Conservation (phyloP, 192 early-diverging fungal species). For the Coemansia sp. region DNA sequence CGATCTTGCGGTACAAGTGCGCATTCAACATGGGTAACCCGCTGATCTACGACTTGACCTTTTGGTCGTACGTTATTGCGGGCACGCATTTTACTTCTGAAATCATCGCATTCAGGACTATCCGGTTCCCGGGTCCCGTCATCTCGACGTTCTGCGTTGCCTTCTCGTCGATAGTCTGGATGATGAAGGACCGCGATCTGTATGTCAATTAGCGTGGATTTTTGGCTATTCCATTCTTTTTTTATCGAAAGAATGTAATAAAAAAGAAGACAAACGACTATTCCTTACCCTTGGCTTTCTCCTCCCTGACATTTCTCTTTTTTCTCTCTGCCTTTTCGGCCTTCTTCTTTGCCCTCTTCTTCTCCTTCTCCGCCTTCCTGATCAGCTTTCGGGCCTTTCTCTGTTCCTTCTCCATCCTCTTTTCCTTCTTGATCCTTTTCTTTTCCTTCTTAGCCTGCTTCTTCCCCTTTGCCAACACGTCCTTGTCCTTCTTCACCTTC, state of each 20-base stretch:
- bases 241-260: not conserved
- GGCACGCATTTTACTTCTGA: conserved; percentile 70
- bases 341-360: conserved; percentile 12
- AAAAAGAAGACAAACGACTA: not conserved
- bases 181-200: conserved; percentile 47
- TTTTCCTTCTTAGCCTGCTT: conserved; percentile 12
- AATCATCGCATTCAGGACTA: conserved; percentile 62
- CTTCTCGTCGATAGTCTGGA: conserved; percentile 55
- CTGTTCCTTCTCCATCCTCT: conserved; percentile 13
- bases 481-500: conserved; percentile 11
- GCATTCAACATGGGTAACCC: conserved; percentile 78
- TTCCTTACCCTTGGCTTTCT: not conserved
- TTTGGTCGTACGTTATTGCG: conserved; percentile 74
- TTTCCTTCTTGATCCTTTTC: conserved; percentile 18
- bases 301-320: too few species aligned
- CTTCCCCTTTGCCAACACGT: conserved; percentile 13
- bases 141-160: conserved; percentile 69
- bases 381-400: conserved; percentile 17
- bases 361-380: conserved; percentile 11
- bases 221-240: conserved; percentile 1
- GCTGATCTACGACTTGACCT: conserved; percentile 44
- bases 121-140: conserved; percentile 64
- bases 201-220: conserved; percentile 28
- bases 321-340: not conserved
- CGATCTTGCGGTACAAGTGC: conserved; percentile 79